A percentile compares a stretch with the other conserved stretches of the same genome.
phyloP scores from a whole-genome alignment of 495 filamentous ascomycete genomes.

The Corynascus novoguineensis region DNA sequence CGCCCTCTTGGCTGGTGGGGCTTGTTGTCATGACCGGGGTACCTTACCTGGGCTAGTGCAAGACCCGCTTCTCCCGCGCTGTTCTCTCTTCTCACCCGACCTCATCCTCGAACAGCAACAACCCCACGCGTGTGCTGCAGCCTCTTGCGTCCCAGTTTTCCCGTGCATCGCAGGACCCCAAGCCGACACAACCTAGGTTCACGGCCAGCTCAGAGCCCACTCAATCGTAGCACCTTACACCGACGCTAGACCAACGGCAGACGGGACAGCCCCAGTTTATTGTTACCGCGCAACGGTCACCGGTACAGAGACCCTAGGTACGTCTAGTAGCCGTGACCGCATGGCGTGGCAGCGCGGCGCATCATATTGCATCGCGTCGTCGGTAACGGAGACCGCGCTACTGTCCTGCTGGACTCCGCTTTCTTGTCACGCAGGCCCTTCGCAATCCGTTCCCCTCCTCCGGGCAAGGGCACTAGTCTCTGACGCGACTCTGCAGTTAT shows the following conservation, averaged over 20 bases:
- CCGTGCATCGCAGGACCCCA: constrained; percentile 31
- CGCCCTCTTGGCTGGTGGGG: constrained; percentile 23
- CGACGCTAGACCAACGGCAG: not conserved
- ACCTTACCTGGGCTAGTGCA: constrained; percentile 16
- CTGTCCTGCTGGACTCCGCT: constrained; percentile 14
- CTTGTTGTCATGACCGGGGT: constrained; percentile 25
- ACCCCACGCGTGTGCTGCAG: constrained; percentile 32
- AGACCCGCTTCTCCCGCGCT: constrained; percentile 32
- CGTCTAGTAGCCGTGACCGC: constrained; percentile 11
- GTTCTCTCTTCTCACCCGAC: constrained; percentile 26
- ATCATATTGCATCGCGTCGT: constrained; percentile 8
- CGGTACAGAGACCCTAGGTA: constrained; percentile 9
- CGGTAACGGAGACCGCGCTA: constrained; percentile 9
- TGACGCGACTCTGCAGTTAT: constrained; percentile 39
- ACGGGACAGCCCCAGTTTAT: constrained; percentile 6
- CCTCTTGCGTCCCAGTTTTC: constrained; percentile 33
- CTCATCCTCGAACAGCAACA: constrained; percentile 22
- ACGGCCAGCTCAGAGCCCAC: constrained; percentile 31
- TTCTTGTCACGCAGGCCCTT: constrained; percentile 12
- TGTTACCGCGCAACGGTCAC: not conserved
- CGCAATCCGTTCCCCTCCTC: constrained; percentile 5
- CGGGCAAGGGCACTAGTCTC: constrained; percentile 22
- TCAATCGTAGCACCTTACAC: constrained; percentile 8
- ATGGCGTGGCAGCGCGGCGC: constrained; percentile 6
- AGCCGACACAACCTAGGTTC: constrained; percentile 19